These are phyloP conservation scores for Crotalaria pallida DNA, from an alignment of 306 rosid genomes.

Conservation along the genomic window DNA sequence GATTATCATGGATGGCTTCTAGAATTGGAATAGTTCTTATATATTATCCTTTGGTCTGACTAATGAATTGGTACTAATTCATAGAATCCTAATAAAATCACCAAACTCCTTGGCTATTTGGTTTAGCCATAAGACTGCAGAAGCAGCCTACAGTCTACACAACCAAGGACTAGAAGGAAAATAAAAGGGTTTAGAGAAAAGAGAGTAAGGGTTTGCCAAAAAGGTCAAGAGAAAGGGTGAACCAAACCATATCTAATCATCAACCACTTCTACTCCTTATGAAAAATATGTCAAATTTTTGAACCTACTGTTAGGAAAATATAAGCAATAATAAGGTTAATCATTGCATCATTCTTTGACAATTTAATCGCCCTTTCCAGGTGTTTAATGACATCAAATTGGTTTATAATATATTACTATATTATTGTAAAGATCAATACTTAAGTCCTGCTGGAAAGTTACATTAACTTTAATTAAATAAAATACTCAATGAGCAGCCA, in stretches of 20 bases:
- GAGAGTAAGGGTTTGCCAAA: neutral
- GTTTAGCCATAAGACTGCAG: neutral
- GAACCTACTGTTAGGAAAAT: neutral
- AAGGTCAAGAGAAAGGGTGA: conserved; percentile 58
- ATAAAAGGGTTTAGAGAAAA: neutral
- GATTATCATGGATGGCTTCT: conserved; percentile 21
- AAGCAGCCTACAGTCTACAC: neutral
- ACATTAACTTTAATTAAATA: neutral
- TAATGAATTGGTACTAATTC: neutral
- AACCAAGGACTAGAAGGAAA: neutral
- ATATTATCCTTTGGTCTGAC: neutral
- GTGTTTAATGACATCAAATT: neutral
- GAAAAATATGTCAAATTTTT: conserved; percentile 25
- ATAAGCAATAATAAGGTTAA: conserved; percentile 6
- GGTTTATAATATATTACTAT: neutral
- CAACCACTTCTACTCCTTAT: conserved; percentile 35
- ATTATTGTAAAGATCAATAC: neutral
- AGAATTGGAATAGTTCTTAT: conserved; percentile 4
- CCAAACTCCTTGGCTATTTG: neutral
- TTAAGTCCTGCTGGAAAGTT: neutral
- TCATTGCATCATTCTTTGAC: conserved; percentile 32
- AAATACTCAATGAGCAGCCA: neutral
- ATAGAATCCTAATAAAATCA: neutral
- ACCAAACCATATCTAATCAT: conserved; percentile 55
- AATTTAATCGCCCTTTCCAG: conserved; percentile 9